Base-by-base conservation (phyloP, 805 yeast species). In the Yueomyces sp. region DNA sequence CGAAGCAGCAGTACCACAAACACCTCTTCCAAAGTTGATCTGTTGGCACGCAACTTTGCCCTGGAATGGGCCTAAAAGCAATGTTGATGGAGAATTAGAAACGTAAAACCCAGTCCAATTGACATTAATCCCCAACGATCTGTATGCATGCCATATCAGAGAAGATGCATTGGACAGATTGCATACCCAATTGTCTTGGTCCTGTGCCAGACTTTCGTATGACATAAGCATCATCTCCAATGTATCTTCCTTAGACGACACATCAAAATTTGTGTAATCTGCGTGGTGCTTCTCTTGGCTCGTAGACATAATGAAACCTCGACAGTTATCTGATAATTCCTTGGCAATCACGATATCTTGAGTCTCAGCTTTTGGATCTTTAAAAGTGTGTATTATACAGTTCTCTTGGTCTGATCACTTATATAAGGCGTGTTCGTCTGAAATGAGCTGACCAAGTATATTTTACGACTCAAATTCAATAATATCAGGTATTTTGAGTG, bases 21-120 rank as follows among this genome's bases (percentile, higher is more conserved):
- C 97, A 11, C 98, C 98, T 46, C 65, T 70, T 4, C 95, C 96
- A 42, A 81, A 66, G 44, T 66, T 56, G 45, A 90, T 92, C 29
- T 66, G 65, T 62, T 92, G 97, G 55, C 98, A 90, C 0, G 97
- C 97, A 3, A 90, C 96, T 60, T 86, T 86, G 4, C 98, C 98
- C 62, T 85, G 94, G 62, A 90, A 90, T 11, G 98, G 98, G 0
- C 94, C 98, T 36, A 90, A 66, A 27, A 85, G 70, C 42, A 92
- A 66, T 19, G 67, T 49, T 4, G 44, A 45, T 38, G 59, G 56
- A 3, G 44, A 42, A 27, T 41, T 44, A 19, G 69, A 51, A 2
- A 84, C 75, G 54, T 90, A 90, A 59, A 92, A 87, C 0, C 98
- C 98, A 0, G 94, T 77, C 98, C 98, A 90, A 60, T 90, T 90